Percentiles rank a stretch among this genome's conserved stretches.
Conservation (phyloP, 176 grass and related monocot species). For the Avena atlantica region DNA sequence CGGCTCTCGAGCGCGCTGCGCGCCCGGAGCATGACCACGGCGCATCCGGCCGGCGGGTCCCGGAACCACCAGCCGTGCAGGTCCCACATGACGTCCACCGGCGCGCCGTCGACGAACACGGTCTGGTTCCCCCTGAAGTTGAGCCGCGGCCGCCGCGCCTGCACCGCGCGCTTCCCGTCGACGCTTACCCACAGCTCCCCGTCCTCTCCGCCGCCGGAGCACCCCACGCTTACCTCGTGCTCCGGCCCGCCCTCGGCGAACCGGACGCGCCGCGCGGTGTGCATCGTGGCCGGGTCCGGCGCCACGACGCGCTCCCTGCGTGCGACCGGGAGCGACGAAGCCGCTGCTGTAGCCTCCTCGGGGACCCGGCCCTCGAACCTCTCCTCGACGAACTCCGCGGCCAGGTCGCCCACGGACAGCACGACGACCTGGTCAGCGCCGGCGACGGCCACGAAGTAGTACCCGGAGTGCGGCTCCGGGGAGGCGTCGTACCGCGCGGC, state of each 20-base stretch:
- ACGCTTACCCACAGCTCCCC: slow-evolving; percentile 70
- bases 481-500: slow-evolving; percentile 50
- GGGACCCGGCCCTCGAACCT: slow-evolving; percentile 66
- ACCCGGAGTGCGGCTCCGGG: slow-evolving; percentile 63
- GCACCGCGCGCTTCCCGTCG: slow-evolving; percentile 77
- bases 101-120: slow-evolving; percentile 84
- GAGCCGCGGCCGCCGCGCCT: slow-evolving; percentile 60
- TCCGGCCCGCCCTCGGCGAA: slow-evolving; percentile 71
- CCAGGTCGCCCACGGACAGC: slow-evolving; percentile 72
- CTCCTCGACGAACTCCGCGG: slow-evolving; percentile 58
- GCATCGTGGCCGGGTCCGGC: slow-evolving; percentile 20
- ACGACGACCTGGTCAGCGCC: slow-evolving; percentile 60
- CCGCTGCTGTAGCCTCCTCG: not conserved
- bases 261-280: slow-evolving; percentile 53
- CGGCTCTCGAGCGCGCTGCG: slow-evolving; percentile 83
- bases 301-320: slow-evolving; percentile 72
- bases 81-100: slow-evolving; percentile 97
- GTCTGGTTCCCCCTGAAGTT: slow-evolving; percentile 96
- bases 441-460: slow-evolving; percentile 73
- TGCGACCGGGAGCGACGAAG: slow-evolving; percentile 27
- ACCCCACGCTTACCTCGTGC: slow-evolving; percentile 86
- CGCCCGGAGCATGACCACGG: slow-evolving; percentile 80
- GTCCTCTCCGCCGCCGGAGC: slow-evolving; percentile 39
- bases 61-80: slow-evolving; percentile 79
- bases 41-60: slow-evolving; percentile 48